Base-by-base conservation (phyloP, 2,329 filamentous ascomycete genomes). In the Talaromyces funiculosus region DNA sequence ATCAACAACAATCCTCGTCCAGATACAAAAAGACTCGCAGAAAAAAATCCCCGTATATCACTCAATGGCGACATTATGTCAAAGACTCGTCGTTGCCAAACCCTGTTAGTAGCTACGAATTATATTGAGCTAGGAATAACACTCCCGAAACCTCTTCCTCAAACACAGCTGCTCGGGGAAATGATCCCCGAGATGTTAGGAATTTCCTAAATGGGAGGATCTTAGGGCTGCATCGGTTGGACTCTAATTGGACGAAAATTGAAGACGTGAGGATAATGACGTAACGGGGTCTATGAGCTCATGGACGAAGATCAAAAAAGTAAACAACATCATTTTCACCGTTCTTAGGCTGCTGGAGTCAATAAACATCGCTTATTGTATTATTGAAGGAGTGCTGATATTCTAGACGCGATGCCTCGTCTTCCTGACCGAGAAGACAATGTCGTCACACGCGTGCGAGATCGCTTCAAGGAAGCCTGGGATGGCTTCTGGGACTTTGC, bases 401-500 rank as follows among this genome's bases (percentile, higher is more conserved):
- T n/a, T n/a, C n/a, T n/a, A n/a, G n/a, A n/a, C n/a, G n/a, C n/a
- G n/a, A 54, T 54, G 51, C 51, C 51, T 24, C 51, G 51, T 10
- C 51, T 54, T 6, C 51, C 51, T 22, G 35, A 38, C 24, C 24
- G 29, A 14, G 51, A 54, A 54, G 51, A 54, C 51, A 35, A 40
- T 24, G 3, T 29, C 24, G 33, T 54, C 51, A 40, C 33, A 9
- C 51, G 40, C 26, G n/a, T 7, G 7, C 54, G 38, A 7, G 38
- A 22, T 16, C 38, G 40, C 37, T 31, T 57, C 26, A 45, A 57
- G 20, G n/a, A 45, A 31, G 54, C 54, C 37, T 57, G 54, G 54
- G 54, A 57, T 18, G 29, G 40, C 16, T 57, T 57, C 37, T 57
- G 54, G 54, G 54, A 57, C 54, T 57, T 57, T 57, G 40, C 29